Base-by-base conservation (phyloP, 768 basidiomycete species). In the Strobilomyces confusus region DNA sequence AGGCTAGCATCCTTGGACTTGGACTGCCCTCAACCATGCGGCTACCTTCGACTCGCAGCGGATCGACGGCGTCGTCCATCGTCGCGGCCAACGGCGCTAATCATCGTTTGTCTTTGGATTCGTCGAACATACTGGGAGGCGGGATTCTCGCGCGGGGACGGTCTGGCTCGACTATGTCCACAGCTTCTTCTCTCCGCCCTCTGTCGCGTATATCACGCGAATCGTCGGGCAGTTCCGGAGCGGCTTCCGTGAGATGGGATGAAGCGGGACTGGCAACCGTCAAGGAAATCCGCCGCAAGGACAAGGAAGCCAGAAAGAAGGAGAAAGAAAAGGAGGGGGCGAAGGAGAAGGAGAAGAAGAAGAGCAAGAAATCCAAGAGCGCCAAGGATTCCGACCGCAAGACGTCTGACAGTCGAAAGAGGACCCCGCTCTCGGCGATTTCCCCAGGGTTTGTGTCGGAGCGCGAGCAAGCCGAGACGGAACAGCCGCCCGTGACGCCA, bases 21-120 rank as follows among this genome's bases (percentile, higher is more conserved):
- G 84, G 84, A 1, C 57, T 86, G 15, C 85, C 86, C 0, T 81
- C 81, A 2, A 77, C 78, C 7, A 70, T 78, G 64, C 72, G 82
- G 1, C 56, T 83, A 1, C 79, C 75, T 2, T 65, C 62, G 37
- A 43, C 58, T 49, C 70, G 69, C 41, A 57, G 48, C 32, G 73
- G 71, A 14, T 77, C 76, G 1, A 65, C 70, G 0, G 60, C 69
- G 33, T 74, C 75, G 0, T 72, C 74, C 1, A 51, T 60, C 2
- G 70, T 71, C 7, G 54, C 37, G 2, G 51, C 59, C 2, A 57
- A 60, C 20, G 38, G 23, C 0, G 23, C 19, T 4, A 34, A 42
- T 5, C 53, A 15, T 38, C 69, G 71, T 20, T 60, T 67, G n/a
- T 73, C 72, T 0, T 52, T 51, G 4, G 73, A 75, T 42, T 70